Evolutionary conservation across 805 yeast genomes (phyloP).

Genomic region (Wickerhamomyces ciferrii): DNA sequence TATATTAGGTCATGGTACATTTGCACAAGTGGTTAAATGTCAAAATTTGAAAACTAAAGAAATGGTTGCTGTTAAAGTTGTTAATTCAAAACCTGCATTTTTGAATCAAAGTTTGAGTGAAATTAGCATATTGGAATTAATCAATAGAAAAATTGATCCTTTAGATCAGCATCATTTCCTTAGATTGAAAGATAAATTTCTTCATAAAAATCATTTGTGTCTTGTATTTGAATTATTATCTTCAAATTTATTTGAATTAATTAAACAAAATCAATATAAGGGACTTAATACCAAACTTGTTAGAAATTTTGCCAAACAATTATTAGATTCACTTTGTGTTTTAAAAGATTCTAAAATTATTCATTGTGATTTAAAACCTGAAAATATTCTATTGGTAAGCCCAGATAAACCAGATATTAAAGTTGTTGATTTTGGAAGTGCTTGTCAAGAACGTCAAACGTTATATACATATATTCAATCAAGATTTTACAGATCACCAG

Average conservation of each 20-base stretch:
- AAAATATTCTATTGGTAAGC: slow-evolving; percentile 75
- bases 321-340: slow-evolving; percentile 74
- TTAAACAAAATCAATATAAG: slow-evolving; percentile 89
- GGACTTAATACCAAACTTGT: slow-evolving; percentile 82
- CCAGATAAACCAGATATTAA: slow-evolving; percentile 70
- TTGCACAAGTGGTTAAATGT: slow-evolving; percentile 97
- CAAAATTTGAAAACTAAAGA: slow-evolving; percentile 64
- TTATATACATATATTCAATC: slow-evolving; percentile 90
- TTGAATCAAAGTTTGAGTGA: slow-evolving; percentile 90
- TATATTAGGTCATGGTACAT: slow-evolving; percentile 92
- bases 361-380: slow-evolving; percentile 97
- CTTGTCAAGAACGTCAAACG: slow-evolving; percentile 88
- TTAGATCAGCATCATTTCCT: slow-evolving; percentile 69
- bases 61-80: slow-evolving; percentile 90
- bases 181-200: slow-evolving; percentile 77
- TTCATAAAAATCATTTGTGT: slow-evolving; percentile 90
- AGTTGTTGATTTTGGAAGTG: slow-evolving; percentile 93
- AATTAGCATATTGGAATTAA: slow-evolving; percentile 76
- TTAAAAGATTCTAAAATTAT: slow-evolving; percentile 80
- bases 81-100: slow-evolving; percentile 87
- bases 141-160: slow-evolving; percentile 70
- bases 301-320: slow-evolving; percentile 70
- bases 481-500: slow-evolving; percentile 91
- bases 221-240: slow-evolving; percentile 87
- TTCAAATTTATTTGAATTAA: slow-evolving; percentile 82